Conservation (phyloP, 2,329 filamentous ascomycete genomes). For the Dothistroma pini region DNA sequence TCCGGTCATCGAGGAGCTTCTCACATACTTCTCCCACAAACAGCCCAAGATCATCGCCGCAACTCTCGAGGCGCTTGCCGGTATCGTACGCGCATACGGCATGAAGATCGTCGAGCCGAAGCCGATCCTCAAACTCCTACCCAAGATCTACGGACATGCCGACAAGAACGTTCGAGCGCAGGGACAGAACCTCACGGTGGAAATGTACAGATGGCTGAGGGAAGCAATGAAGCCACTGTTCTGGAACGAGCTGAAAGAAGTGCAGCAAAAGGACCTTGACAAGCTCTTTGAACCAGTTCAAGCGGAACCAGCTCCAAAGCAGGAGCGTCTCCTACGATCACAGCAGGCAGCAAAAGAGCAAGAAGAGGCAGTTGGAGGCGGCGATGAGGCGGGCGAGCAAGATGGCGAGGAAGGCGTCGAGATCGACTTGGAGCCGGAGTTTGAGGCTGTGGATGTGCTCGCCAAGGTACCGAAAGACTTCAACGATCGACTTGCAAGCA, state of each 20-base stretch:
- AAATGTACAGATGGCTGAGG: conserved; percentile 93
- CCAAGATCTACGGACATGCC: conserved; percentile 90
- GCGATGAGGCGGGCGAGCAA: conserved; percentile 35
- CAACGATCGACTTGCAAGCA: conserved; percentile 75
- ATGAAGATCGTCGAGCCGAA: conserved; percentile 94
- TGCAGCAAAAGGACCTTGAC: conserved; percentile 91
- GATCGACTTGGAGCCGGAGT: conserved; percentile 61
- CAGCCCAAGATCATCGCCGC: conserved; percentile 83
- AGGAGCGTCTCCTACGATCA: conserved; percentile 80
- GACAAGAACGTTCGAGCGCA: conserved; percentile 98
- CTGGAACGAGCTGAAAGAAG: conserved; percentile 91
- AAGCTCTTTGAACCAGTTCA: conserved; percentile 93
- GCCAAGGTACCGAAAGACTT: conserved; percentile 79
- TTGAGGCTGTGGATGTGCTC: conserved; percentile 82
- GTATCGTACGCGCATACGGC: conserved; percentile 89
- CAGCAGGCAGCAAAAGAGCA: conserved; percentile 78
- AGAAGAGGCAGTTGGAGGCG: conserved; percentile 33
- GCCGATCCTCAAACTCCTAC: conserved; percentile 78
- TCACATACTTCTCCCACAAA: conserved; percentile 80
- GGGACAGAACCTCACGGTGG: conserved; percentile 84
- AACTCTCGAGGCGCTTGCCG: conserved; percentile 70
- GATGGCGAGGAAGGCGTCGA: conserved; percentile 57
- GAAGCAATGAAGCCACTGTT: conserved; percentile 99
- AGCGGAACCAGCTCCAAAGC: conserved; percentile 79
- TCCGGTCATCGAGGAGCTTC: conserved; percentile 83